Percentiles rank a stretch among this genome's conserved stretches.
phyloP scores from a whole-genome alignment of 2,329 filamentous ascomycete genomes.

The Cladophialophora chaetospira region DNA sequence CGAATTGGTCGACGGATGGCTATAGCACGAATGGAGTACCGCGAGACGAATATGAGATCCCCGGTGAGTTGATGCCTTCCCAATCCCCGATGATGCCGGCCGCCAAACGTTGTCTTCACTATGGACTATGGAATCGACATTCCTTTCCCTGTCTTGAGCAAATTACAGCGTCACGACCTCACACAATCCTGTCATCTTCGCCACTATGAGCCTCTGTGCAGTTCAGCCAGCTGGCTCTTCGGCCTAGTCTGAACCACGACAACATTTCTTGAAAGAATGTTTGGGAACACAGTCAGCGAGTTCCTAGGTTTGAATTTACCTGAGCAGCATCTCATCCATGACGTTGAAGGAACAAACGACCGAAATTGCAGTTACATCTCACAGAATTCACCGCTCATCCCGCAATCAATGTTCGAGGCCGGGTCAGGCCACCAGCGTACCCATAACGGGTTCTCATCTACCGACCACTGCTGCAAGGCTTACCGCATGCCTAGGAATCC shows the following conservation, averaged over 20 bases:
- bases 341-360: too few species aligned
- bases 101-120: not conserved
- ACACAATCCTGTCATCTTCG: too few species aligned
- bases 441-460: not conserved
- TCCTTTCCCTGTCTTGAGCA: not conserved
- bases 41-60: constrained; percentile 53
- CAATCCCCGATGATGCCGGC: not conserved
- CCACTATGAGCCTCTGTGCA: too few species aligned
- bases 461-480: not conserved
- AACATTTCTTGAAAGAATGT: too few species aligned
- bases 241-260: too few species aligned
- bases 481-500: not conserved
- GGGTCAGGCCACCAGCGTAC: not conserved
- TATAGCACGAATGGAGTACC: constrained; percentile 46
- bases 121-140: not conserved
- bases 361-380: too few species aligned
- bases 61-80: constrained; percentile 16
- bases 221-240: too few species aligned
- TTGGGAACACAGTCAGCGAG: too few species aligned
- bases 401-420: not conserved
- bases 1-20: constrained; percentile 35
- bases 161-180: too few species aligned
- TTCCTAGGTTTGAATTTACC: too few species aligned
- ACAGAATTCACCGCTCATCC: too few species aligned
- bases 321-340: too few species aligned